Evolutionary conservation across 371 early-diverging fungal genomes (phyloP), one percentile per base, ranked within the genome.

Genomic region (Mortierella sp.): DNA sequence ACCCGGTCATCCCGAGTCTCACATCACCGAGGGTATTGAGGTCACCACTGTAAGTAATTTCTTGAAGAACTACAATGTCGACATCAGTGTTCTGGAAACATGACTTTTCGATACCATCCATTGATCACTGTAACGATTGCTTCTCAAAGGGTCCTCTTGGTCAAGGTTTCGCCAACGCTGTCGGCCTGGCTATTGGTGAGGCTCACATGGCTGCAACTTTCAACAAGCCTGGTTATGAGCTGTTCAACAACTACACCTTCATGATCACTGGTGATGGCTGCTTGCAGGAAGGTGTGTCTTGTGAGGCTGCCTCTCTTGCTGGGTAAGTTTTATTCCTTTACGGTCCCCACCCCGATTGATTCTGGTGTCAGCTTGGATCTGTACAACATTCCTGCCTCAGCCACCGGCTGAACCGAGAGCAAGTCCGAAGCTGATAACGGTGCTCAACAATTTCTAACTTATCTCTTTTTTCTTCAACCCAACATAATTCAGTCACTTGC

Each of bases 191-290:
- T 31, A 87, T 96, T 57, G 98, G 96, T 69, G 90, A 91, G 82
- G 90, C 91, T 31, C 93, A 97, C 71, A 78, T 93, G 68, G 95
- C 92, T 50, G 96, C 97, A 56, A 90, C 87, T 19, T 97, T 93
- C 86, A 98, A 98, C 89, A 88, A 84, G 68, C 92, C 93, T 30
- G 92, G 89, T 42, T 97, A 84, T 83, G 85, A 85, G 41, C 80
- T 98, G 45, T 86, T 98, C 79, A 86, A 93, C 82, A 94, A 95
- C 86, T 82, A 90, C 73, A 95, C 95, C 45, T 99, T 90, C 71
- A 91, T 90, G 76, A 90, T 99, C 56, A 84, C 93, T 42, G 99
- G 99, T 73, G 99, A 99, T 82, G 99, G 99, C 24, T 99, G 99
- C 86, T 86, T 98, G 72, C 99, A 99, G 86, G 99, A 99, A 87